These are phyloP conservation scores for Xylariaceae sp. DNA, from an alignment of 2,329 filamentous ascomycete genomes.

Conservation along the genomic window DNA sequence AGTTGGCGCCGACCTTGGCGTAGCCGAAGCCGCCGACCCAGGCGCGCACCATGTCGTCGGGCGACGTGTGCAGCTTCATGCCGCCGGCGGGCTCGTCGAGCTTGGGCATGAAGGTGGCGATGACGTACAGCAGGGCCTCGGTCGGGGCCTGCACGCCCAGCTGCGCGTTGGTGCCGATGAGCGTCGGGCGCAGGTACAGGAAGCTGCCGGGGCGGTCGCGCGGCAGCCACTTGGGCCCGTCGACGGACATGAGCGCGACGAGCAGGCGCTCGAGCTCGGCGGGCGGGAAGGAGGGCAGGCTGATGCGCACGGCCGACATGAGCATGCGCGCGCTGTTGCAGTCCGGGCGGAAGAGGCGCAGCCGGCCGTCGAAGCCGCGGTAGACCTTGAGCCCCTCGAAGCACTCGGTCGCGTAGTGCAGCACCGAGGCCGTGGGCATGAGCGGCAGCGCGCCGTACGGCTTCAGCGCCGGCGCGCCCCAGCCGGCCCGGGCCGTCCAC, in stretches of 20 bases:
- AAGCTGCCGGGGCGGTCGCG: slow-evolving; percentile 59
- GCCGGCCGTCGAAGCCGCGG: slow-evolving; percentile 56
- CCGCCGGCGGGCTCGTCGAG: slow-evolving; percentile 46
- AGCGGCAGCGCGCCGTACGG: slow-evolving; percentile 60
- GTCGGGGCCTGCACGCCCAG: slow-evolving; percentile 74
- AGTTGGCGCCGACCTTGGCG: slow-evolving; percentile 90
- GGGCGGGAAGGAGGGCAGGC: slow-evolving; percentile 57
- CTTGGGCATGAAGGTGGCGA: slow-evolving; percentile 55
- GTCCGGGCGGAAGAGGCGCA: slow-evolving; percentile 59
- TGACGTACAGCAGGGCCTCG: slow-evolving; percentile 84
- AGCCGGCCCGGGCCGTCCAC: slow-evolving; percentile 55
- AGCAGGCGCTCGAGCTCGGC: slow-evolving; percentile 58
- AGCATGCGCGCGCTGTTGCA: slow-evolving; percentile 52
- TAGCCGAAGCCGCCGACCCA: slow-evolving; percentile 93
- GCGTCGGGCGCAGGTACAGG: slow-evolving; percentile 78
- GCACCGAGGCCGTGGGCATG: slow-evolving; percentile 59
- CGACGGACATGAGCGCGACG: slow-evolving; percentile 57
- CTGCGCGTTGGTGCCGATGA: slow-evolving; percentile 75
- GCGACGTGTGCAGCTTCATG: slow-evolving; percentile 69
- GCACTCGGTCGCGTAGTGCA: slow-evolving; percentile 72
- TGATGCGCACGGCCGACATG: slow-evolving; percentile 45
- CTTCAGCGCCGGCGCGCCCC: slow-evolving; percentile 56
- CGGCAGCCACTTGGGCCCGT: slow-evolving; percentile 75
- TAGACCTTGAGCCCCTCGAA: slow-evolving; percentile 71
- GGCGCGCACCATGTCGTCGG: slow-evolving; percentile 76